A percentile compares a stretch with the other conserved stretches of the same genome.
These are phyloP conservation scores for Venustampulla echinocandica DNA, from an alignment of 495 filamentous ascomycete genomes.

Conservation along the genomic window DNA sequence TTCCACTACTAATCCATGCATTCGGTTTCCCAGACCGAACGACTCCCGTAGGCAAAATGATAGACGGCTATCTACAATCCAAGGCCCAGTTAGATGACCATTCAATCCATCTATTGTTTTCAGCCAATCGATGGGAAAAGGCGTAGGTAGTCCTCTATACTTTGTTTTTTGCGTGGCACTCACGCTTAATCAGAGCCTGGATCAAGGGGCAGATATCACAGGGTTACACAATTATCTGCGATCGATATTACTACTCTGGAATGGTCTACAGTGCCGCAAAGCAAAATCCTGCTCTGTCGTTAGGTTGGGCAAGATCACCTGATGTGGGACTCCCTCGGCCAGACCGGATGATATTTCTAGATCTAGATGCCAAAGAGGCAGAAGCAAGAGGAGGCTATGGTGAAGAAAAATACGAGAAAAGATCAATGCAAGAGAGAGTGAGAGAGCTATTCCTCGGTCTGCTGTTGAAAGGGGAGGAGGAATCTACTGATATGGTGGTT, in stretches of 20 bases:
- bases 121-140: constrained; percentile 91
- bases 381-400: constrained; percentile 76
- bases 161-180: not conserved
- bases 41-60: constrained; percentile 83
- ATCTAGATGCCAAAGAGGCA: constrained; percentile 64
- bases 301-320: constrained; percentile 72
- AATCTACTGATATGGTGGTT: constrained; percentile 37
- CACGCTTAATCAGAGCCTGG: constrained; percentile 32
- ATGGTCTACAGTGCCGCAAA: constrained; percentile 96
- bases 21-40: constrained; percentile 67
- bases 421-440: constrained; percentile 73
- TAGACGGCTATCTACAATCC: constrained; percentile 74
- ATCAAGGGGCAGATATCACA: constrained; percentile 52
- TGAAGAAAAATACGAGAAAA: constrained; percentile 79
- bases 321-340: constrained; percentile 84
- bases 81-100: constrained; percentile 77
- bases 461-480: constrained; percentile 18
- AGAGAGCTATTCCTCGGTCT: constrained; percentile 59
- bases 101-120: constrained; percentile 90
- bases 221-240: constrained; percentile 72
- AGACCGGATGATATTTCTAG: constrained; percentile 80
- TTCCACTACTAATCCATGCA: too few species aligned
- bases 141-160: constrained; percentile 34
- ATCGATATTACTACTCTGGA: constrained; percentile 91
- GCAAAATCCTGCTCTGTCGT: constrained; percentile 53